Conservation (phyloP, 768 basidiomycete genomes). For the Gelatoporia subvermispora region DNA sequence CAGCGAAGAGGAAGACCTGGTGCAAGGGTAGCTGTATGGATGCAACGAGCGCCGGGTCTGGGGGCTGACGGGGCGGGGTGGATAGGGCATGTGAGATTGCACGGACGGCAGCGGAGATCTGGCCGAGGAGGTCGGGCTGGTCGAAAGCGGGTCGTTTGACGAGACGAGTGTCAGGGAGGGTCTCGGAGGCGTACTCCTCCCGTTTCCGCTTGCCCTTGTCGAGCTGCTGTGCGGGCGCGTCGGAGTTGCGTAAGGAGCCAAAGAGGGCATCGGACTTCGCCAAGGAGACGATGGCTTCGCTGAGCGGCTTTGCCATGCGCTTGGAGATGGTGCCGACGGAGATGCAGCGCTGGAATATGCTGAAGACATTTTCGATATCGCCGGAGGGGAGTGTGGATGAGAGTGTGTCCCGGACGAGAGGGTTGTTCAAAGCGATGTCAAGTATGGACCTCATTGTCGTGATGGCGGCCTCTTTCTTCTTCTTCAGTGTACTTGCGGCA, state of each 20-base stretch:
- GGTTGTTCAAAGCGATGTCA: slow-evolving; percentile 49
- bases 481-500: slow-evolving; percentile 15
- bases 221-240: slow-evolving; percentile 55
- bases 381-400: slow-evolving; percentile 43
- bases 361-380: slow-evolving; percentile 47
- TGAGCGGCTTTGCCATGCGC: slow-evolving; percentile 49
- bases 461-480: slow-evolving; percentile 55
- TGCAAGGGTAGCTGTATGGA: slow-evolving; percentile 70
- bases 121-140: slow-evolving; percentile 40
- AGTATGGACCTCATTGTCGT: slow-evolving; percentile 63
- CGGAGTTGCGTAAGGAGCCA: slow-evolving; percentile 57
- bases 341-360: slow-evolving; percentile 48
- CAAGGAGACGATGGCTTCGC: slow-evolving; percentile 57
- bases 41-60: slow-evolving; percentile 57
- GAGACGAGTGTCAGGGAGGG: slow-evolving; percentile 12
- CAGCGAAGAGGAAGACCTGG: slow-evolving; percentile 73
- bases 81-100: slow-evolving; percentile 47
- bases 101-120: slow-evolving; percentile 57
- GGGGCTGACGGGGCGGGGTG: slow-evolving; percentile 30
- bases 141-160: slow-evolving; percentile 30
- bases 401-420: slow-evolving; percentile 51
- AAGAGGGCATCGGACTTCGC: slow-evolving; percentile 66
- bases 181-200: slow-evolving; percentile 41
- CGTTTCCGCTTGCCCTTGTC: slow-evolving; percentile 77
- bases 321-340: slow-evolving; percentile 45